phyloP scores from a whole-genome alignment of 2,329 filamentous ascomycete genomes.

The Verticillium zaregamsianum region DNA sequence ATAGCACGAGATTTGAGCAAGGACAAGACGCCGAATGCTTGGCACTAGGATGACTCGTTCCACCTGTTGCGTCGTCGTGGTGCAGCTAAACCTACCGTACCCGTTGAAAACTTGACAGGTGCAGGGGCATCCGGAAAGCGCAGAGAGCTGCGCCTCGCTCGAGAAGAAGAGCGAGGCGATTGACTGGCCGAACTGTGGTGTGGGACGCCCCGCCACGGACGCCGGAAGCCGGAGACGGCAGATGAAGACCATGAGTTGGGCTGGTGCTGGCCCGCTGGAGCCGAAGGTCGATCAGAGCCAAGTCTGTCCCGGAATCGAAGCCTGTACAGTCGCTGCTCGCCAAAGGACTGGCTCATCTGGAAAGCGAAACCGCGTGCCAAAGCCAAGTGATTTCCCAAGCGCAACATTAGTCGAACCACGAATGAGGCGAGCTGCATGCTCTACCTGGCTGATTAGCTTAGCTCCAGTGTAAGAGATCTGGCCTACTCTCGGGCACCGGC shows the following conservation, averaged over 20 bases:
- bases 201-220: neutral
- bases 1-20: neutral
- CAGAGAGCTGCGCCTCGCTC: neutral
- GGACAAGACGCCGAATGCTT: neutral
- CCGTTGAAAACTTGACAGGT: neutral
- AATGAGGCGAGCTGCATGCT: neutral
- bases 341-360: too few species aligned
- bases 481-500: neutral
- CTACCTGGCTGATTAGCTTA: neutral
- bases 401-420: neutral
- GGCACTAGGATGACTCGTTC: neutral
- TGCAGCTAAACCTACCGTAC: neutral
- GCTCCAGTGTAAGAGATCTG: neutral
- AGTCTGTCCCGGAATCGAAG: too few species aligned
- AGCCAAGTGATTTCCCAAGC: too few species aligned
- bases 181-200: neutral
- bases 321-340: too few species aligned
- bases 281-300: neutral
- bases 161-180: neutral
- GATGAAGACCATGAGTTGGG: neutral
- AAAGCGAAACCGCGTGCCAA: too few species aligned
- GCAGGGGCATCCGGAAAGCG: neutral
- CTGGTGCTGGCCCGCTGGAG: neutral
- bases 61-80: neutral
- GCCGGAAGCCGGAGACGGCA: neutral